phyloP scores from a whole-genome alignment of 495 filamentous ascomycete species.

The Cudoniella acicularis region DNA sequence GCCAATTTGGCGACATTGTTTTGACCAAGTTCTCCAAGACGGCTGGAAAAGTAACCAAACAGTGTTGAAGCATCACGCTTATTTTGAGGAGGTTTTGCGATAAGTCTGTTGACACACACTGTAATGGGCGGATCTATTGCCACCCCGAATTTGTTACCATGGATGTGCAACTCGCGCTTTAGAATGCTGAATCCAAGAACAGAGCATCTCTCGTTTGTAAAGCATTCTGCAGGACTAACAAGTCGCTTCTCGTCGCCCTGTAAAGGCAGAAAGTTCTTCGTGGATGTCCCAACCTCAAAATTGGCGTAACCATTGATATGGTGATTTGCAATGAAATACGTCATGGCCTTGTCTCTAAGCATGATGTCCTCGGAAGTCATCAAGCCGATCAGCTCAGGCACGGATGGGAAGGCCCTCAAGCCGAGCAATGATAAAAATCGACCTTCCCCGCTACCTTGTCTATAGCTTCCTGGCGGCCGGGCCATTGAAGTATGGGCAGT shows the following conservation, averaged over 20 bases:
- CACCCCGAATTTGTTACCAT: constrained; percentile 82
- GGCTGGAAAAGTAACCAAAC: constrained; percentile 78
- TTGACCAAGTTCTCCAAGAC: constrained; percentile 63
- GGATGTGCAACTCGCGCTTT: constrained; percentile 62
- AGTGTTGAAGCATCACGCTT: constrained; percentile 59
- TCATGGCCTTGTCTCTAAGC: constrained; percentile 62
- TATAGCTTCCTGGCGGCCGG: constrained; percentile 59
- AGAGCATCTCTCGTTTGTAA: constrained; percentile 69
- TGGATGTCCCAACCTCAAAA: constrained; percentile 52
- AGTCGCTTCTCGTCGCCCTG: constrained; percentile 58
- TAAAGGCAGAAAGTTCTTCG: constrained; percentile 68
- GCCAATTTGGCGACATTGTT: constrained; percentile 55
- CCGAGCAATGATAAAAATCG: constrained; percentile 70
- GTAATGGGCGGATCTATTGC: constrained; percentile 70
- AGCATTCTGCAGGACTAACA: constrained; percentile 73
- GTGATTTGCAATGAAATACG: constrained; percentile 79
- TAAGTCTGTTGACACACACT: constrained; percentile 66
- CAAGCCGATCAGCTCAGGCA: constrained; percentile 66
- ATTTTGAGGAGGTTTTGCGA: constrained; percentile 64
- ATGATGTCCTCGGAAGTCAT: constrained; percentile 61
- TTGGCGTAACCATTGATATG: constrained; percentile 68
- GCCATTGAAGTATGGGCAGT: constrained; percentile 82
- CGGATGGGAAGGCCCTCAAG: constrained; percentile 63
- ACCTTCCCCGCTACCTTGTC: constrained; percentile 60
- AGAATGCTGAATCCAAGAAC: constrained; percentile 79